Base-by-base conservation (phyloP, 805 yeast species). In the Ogataea pilisensis region DNA sequence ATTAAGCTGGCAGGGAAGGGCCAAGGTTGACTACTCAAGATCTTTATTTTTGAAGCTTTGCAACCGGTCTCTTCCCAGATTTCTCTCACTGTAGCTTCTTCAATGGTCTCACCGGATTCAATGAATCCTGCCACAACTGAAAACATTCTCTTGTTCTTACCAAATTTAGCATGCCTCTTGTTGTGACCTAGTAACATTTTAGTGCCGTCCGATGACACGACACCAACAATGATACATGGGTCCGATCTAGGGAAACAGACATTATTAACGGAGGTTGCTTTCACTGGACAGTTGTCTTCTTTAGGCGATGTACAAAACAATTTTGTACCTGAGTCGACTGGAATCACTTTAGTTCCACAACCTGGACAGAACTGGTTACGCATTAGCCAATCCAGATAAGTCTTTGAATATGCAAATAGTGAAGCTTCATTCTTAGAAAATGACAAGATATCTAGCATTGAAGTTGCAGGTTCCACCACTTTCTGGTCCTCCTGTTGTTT, bases 31-130 rank as follows among this genome's bases (percentile, higher is more conserved):
- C 93, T 76, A 52, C 79, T 70, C 18, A 82, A 64, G 39, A 91
- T 72, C 38, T 70, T 63, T 22, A 91, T 83, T 22, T 72, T 61
- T 3, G 63, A 49, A 39, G 79, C 80, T 39, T 64, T 71, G 27
- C 88, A 84, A 7, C 99, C 99, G 5, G 97, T 82, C 62, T 91
- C 99, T 60, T 91, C 99, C 88, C 93, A 90, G 24, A 86, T 83
- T 61, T 91, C 99, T 48, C 99, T 70, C 34, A 81, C 68, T 18
- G 91, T 85, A 11, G 96, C 93, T 35, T 78, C 82, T 62, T 91
- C 98, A 17, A 91, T 79, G 2, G 95, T 79, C 65, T 91, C 99
- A 22, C 90, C 84, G 1, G 96, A 96, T 61, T 91, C 99, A 78
- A 91, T 80, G 62, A 93, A 93, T 4, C 98, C 99, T 4, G 98